These are phyloP conservation scores for Piedraia hortae DNA, from an alignment of 2,329 filamentous ascomycete species.

Conservation along the genomic window DNA sequence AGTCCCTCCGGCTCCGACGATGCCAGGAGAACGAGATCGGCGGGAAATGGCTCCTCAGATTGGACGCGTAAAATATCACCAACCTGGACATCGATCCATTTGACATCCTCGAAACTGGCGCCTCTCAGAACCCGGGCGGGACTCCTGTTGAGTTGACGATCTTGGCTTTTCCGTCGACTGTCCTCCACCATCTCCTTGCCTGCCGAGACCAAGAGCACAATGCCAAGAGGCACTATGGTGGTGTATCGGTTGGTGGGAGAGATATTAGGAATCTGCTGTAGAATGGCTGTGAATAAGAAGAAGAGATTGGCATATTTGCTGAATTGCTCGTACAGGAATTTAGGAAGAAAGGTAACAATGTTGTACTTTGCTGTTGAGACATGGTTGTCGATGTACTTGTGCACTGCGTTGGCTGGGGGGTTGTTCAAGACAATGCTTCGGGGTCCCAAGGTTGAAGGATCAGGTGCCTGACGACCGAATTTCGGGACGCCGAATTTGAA, in stretches of 20 bases:
- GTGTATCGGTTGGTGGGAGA: conserved; percentile 90
- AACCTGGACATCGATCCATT: conserved; percentile 80
- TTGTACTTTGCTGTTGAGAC: conserved; percentile 98
- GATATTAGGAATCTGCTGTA: conserved; percentile 87
- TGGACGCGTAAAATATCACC: conserved; percentile 83
- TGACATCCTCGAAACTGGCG: conserved; percentile 57
- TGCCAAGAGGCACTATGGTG: conserved; percentile 74
- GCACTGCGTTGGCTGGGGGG: conserved; percentile 61
- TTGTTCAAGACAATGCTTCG: conserved; percentile 92
- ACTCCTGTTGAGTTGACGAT: conserved; percentile 66
- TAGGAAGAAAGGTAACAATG: conserved; percentile 68
- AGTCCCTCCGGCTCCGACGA: conserved; percentile 92
- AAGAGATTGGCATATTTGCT: conserved; percentile 98
- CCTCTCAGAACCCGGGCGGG: conserved; percentile 62
- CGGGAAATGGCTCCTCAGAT: conserved; percentile 83
- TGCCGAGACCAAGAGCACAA: conserved; percentile 82
- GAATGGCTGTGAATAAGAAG: conserved; percentile 84
- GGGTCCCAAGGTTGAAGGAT: conserved; percentile 74
- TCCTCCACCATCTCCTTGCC: conserved; percentile 89
- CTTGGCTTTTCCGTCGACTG: conserved; percentile 64
- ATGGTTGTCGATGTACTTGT: conserved; percentile 89
- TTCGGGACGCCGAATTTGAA: conserved; percentile 67
- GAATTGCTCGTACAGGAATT: conserved; percentile 95
- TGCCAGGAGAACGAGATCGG: conserved; percentile 72
- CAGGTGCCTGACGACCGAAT: conserved; percentile 43